These are phyloP conservation scores for Mycena alexandri DNA, from an alignment of 768 basidiomycete genomes.

Conservation along the genomic window DNA sequence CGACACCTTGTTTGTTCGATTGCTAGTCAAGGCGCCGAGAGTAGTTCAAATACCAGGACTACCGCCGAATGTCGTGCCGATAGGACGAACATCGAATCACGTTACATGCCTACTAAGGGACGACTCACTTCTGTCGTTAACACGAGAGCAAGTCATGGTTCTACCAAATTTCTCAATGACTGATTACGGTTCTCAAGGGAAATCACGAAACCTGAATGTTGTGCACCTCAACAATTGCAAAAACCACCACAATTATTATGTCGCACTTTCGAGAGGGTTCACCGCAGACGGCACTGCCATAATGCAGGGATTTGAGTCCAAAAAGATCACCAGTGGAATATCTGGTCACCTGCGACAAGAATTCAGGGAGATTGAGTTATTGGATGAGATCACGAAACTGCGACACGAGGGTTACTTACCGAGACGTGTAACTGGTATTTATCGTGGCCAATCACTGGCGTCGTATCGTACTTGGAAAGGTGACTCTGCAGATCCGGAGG, in stretches of 20 bases:
- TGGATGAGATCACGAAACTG: conserved; percentile 9
- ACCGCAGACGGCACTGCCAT: neutral
- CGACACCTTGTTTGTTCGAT: too few relatives aligned
- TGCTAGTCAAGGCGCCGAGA: neutral
- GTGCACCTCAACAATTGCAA: conserved; percentile 10
- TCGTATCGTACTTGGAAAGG: too few relatives aligned
- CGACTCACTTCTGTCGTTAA: neutral
- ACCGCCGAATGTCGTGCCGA: neutral
- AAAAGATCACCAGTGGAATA: neutral
- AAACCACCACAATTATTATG: conserved; percentile 9
- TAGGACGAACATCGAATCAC: neutral
- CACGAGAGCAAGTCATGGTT: neutral
- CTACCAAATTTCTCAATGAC: conserved; percentile 6
- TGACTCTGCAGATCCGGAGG: too few relatives aligned
- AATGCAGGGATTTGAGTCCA: neutral
- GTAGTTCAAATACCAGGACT: neutral
- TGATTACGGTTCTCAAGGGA: conserved; percentile 4
- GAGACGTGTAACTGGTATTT: too few relatives aligned
- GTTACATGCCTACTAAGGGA: neutral
- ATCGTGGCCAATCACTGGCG: too few relatives aligned
- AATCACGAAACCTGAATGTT: neutral
- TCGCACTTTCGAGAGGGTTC: neutral
- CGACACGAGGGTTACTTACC: neutral
- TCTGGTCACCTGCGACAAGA: conserved; percentile 3
- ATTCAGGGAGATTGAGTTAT: conserved; percentile 1